These are phyloP conservation scores for Rubroboletus pulcherrimus DNA, from an alignment of 768 basidiomycete genomes.

Conservation along the genomic window DNA sequence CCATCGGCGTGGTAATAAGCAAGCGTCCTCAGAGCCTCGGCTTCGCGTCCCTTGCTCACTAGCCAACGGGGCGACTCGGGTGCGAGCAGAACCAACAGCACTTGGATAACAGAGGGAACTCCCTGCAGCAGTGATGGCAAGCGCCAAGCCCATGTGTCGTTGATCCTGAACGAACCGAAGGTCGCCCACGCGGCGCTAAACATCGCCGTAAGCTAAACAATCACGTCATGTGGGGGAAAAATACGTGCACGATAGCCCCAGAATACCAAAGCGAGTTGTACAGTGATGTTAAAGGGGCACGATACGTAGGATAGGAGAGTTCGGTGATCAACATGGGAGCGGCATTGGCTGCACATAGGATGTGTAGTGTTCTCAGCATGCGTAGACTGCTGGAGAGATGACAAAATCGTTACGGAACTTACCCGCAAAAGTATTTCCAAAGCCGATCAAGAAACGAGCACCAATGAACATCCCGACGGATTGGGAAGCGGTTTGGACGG, in stretches of 20 bases:
- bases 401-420: conserved; percentile 15
- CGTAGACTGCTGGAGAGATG: too few species aligned
- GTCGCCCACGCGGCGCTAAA: conserved; percentile 73
- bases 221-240: background rate
- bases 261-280: conserved; percentile 88
- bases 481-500: conserved; percentile 63
- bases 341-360: conserved; percentile 46
- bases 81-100: conserved; percentile 59
- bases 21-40: conserved; percentile 61
- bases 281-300: conserved; percentile 69
- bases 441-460: conserved; percentile 74
- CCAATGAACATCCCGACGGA: conserved; percentile 81
- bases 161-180: conserved; percentile 73
- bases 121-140: conserved; percentile 73
- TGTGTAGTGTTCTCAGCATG: background rate
- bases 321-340: conserved; percentile 84
- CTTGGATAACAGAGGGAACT: conserved; percentile 64
- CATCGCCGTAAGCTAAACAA: background rate
- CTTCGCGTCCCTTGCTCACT: conserved; percentile 68
- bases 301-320: conserved; percentile 76
- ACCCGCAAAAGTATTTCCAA: conserved; percentile 70
- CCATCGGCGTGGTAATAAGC: conserved; percentile 84
- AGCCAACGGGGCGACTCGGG: conserved; percentile 87
- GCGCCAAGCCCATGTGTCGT: conserved; percentile 75
- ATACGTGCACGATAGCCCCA: conserved; percentile 65